Evolutionary conservation across 306 rosid genomes (phyloP), one percentile per base, ranked within the genome.

Genomic region (Canavalia ensiformis): DNA sequence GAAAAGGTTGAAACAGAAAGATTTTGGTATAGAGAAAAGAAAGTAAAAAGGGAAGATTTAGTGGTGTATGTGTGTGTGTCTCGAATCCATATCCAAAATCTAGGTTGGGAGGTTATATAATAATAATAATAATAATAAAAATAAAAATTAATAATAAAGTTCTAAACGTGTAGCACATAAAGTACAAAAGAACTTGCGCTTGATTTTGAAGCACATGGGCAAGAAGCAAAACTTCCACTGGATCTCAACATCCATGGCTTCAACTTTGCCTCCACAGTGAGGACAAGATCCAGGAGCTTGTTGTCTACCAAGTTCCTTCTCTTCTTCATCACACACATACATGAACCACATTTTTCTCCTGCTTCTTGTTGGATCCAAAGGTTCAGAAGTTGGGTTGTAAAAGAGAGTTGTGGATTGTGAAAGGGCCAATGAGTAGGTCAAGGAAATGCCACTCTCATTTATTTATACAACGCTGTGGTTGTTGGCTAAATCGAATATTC

Each of bases 251-350:
- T 95, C 99, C 80, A 86, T 72, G 51, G 94, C 97, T 74, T 91
- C 86, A 37, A 95, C 99, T 62, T 95, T 93, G 13, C 97, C 97
- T 1, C 75, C 82, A 67, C 99, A 95, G 75, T 84, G 63, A 63
- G 99, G 98, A 72, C 97, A 95, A 0, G 89, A 86, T 39, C 98
- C 98, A 0, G 94, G 89, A 0, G 95, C 98, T 72, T 80, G 67
- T 81, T 90, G 97, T 64, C 92, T 78, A 0, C 97, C 95, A 8
- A 95, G 31, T 79, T 95, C 99, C 72, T 57, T 89, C 90, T 92
- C 87, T 67, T 90, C 89, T 60, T 84, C 99, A 1, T 93, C 91
- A 46, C 88, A 90, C 8, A 95, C 86, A 10, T 56, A 89, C 8
- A 82, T 69, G 18, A 66, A 73, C 92, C 94, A 87, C 98, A 92